A percentile compares a stretch with the other conserved stretches of the same genome.
Conservation (phyloP, 306 rosid species). For the Cicer bijugum region DNA sequence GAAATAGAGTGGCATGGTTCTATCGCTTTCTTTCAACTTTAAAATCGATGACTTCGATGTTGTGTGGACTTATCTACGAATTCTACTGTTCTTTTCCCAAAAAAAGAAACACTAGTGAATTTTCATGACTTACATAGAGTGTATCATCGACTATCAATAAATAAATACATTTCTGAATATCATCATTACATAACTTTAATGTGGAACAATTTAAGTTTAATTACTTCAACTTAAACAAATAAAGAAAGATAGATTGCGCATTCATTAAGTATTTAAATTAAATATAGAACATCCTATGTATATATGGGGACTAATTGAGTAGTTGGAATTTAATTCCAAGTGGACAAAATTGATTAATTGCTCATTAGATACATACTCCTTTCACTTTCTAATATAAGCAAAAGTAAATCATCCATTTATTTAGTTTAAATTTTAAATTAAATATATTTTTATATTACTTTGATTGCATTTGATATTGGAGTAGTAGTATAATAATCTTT, state of each 20-base stretch:
- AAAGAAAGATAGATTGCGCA: not conserved
- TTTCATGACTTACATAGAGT: not conserved
- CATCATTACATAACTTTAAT: not conserved
- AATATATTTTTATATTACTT: no score
- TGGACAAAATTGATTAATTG: no score
- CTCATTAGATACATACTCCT: no score
- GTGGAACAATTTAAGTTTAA: not conserved
- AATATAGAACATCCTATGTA: not conserved
- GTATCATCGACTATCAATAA: not conserved
- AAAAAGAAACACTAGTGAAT: slow-evolving; percentile 1
- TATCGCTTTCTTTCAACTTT: slow-evolving; percentile 42
- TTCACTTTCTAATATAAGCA: no score
- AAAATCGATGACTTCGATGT: slow-evolving; percentile 48
- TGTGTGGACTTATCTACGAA: slow-evolving; percentile 27
- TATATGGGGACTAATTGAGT: not conserved
- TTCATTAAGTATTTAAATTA: not conserved
- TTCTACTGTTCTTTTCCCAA: slow-evolving; percentile 31
- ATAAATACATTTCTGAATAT: not conserved
- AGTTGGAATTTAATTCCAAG: no score
- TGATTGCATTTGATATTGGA: no score
- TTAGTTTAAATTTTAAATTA: no score
- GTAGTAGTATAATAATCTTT: no score
- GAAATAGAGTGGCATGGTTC: slow-evolving; percentile 42
- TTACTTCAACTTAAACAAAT: not conserved
- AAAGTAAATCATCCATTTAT: no score